phyloP scores from a whole-genome alignment of 2,329 filamentous ascomycete genomes.

The Nigrospora osmanthi region DNA sequence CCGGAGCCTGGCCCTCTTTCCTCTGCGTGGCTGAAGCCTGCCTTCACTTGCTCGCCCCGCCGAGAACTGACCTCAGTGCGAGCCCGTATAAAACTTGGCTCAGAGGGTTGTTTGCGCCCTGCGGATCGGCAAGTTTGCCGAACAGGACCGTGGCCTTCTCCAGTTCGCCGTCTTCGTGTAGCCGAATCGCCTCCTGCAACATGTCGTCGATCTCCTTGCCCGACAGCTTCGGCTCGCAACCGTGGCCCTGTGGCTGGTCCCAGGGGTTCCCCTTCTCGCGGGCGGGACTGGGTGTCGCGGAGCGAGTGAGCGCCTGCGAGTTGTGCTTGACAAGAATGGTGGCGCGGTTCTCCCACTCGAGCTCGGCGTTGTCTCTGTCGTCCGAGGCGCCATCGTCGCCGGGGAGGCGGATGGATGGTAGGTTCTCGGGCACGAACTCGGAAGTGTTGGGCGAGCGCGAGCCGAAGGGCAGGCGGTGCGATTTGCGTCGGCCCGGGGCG shows the following conservation, averaged over 20 bases:
- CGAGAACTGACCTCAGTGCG: slow-evolving; percentile 61
- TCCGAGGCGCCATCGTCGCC: slow-evolving; percentile 36
- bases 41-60: not conserved
- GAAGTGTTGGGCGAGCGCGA: slow-evolving; percentile 52
- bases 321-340: slow-evolving; percentile 73
- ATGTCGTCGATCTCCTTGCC: slow-evolving; percentile 53
- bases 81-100: slow-evolving; percentile 95
- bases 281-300: slow-evolving; percentile 17
- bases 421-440: slow-evolving; percentile 67
- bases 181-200: slow-evolving; percentile 90
- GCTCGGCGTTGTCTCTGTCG: slow-evolving; percentile 44
- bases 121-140: slow-evolving; percentile 71
- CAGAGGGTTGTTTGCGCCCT: slow-evolving; percentile 82
- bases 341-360: slow-evolving; percentile 86
- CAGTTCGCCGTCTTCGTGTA: slow-evolving; percentile 81
- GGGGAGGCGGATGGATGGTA: slow-evolving; percentile 61
- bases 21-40: too few species aligned
- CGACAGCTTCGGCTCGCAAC: slow-evolving; percentile 27
- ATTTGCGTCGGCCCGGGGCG: slow-evolving; percentile 41
- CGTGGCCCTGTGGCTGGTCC: slow-evolving; percentile 10
- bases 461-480: slow-evolving; percentile 59
- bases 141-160: slow-evolving; percentile 79
- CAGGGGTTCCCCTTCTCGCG: slow-evolving; percentile 18
- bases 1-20: too few species aligned
- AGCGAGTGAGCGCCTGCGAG: slow-evolving; percentile 31